Percentiles rank a stretch among this genome's conserved stretches.
Evolutionary conservation across 139 green algal species (phyloP).

Genomic region (Chlorella sorokiniana): DNA sequence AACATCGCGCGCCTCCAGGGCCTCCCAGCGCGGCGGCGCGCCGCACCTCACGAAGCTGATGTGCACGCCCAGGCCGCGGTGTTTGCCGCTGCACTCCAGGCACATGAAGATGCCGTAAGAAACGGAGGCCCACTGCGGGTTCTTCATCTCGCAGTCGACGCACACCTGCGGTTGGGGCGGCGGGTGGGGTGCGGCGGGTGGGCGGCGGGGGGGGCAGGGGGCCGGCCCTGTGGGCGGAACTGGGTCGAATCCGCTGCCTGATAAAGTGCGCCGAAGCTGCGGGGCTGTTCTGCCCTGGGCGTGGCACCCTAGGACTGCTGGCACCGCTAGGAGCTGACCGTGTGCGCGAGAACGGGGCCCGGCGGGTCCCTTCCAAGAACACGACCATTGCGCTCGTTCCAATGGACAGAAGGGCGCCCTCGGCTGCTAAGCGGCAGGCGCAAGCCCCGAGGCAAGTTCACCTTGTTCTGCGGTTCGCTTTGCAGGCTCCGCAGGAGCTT

Average conservation of each 20-base stretch:
- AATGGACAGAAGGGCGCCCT: too few species aligned
- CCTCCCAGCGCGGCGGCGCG: neutral
- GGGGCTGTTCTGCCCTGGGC: neutral
- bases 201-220: neutral
- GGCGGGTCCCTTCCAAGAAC: neutral
- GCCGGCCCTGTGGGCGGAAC: neutral
- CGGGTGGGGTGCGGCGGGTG: neutral
- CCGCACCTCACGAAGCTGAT: conserved; percentile 94
- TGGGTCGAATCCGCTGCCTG: too few species aligned
- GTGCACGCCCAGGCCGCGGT: conserved; percentile 96
- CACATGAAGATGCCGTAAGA: conserved; percentile 99
- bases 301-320: too few species aligned
- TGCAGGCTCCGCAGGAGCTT: conserved; percentile 85
- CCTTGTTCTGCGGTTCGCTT: conserved; percentile 82
- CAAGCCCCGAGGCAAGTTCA: conserved; percentile 26
- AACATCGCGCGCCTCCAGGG: neutral
- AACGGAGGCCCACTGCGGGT: conserved; percentile 95
- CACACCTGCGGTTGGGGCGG: conserved; percentile 71
- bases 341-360: too few species aligned
- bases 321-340: neutral
- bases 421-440: too few species aligned
- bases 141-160: conserved; percentile 93
- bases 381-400: neutral
- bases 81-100: conserved; percentile 95
- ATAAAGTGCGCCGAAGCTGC: too few species aligned